phyloP scores from a whole-genome alignment of 371 early-diverging fungal genomes.

The Mucor mucedo region DNA sequence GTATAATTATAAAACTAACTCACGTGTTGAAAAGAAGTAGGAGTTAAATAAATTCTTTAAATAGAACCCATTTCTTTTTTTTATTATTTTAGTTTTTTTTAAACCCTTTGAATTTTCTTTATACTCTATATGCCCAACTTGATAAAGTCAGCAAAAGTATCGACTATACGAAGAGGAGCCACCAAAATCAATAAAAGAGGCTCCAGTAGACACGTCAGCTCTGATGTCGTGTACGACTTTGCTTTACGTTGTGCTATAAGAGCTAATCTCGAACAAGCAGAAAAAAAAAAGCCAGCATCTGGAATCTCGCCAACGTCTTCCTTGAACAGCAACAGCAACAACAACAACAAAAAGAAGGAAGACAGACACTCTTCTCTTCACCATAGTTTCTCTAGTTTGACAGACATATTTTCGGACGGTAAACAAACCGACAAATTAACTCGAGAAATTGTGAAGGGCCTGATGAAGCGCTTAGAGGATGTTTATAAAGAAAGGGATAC shows the following conservation, averaged over 20 bases:
- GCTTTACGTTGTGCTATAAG: conserved; percentile 39
- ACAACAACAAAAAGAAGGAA: conserved; percentile 6
- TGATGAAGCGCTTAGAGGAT: conserved; percentile 42
- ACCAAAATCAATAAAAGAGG: conserved; percentile 13
- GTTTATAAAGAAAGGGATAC: conserved; percentile 32
- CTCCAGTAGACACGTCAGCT: conserved; percentile 9
- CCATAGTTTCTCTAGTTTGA: conserved; percentile 31
- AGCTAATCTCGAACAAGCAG: conserved; percentile 32
- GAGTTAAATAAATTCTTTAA: conserved; percentile 5
- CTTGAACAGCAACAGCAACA: background rate
- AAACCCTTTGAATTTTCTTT: background rate
- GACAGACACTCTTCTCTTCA: conserved; percentile 6
- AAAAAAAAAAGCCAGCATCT: conserved; percentile 26
- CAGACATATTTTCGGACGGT: conserved; percentile 41
- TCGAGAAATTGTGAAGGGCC: conserved; percentile 40
- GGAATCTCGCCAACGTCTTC: conserved; percentile 23
- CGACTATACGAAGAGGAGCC: conserved; percentile 17
- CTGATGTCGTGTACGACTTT: conserved; percentile 33
- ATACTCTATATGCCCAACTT: background rate
- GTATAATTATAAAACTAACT: background rate
- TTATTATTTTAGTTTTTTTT: background rate
- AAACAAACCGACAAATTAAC: conserved; percentile 46
- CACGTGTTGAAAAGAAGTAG: background rate
- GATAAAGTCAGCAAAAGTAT: conserved; percentile 2
- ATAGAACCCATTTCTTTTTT: background rate